Conservation (phyloP, 371 early-diverging fungal species). For the Saksenaea oblongispora region DNA sequence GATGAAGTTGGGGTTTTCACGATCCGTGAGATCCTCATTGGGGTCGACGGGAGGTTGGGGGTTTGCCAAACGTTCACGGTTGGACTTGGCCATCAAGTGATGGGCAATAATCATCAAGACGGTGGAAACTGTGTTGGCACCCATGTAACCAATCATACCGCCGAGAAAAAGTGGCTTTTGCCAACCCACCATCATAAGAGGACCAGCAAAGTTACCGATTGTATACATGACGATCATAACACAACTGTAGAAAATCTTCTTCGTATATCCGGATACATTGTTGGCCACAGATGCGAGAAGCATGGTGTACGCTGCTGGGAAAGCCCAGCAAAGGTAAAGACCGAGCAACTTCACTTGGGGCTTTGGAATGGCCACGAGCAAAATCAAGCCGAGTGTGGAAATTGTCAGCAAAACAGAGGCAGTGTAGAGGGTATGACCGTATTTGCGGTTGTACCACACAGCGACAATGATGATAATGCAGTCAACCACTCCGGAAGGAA, state of each 20-base stretch:
- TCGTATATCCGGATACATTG: slow-evolving; percentile 37
- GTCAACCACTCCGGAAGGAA: slow-evolving; percentile 38
- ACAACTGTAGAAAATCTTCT: slow-evolving; percentile 30
- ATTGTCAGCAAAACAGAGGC: slow-evolving; percentile 22
- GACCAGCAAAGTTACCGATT: slow-evolving; percentile 15
- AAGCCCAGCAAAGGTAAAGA: slow-evolving; percentile 36
- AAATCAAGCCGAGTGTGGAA: slow-evolving; percentile 37
- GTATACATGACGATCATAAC: slow-evolving; percentile 29
- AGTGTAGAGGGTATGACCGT: slow-evolving; percentile 35
- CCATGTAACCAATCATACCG: slow-evolving; percentile 34
- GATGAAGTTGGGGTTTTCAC: slow-evolving; percentile 27
- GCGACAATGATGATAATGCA: slow-evolving; percentile 33
- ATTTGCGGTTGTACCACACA: slow-evolving; percentile 35
- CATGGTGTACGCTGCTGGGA: slow-evolving; percentile 26
- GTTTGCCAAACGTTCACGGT: slow-evolving; percentile 11
- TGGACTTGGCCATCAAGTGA: slow-evolving; percentile 20
- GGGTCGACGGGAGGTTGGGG: neutral
- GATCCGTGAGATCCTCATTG: slow-evolving; percentile 19
- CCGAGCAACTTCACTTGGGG: slow-evolving; percentile 33
- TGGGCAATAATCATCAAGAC: slow-evolving; percentile 22
- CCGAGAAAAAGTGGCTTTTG: slow-evolving; percentile 34
- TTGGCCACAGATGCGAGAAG: slow-evolving; percentile 28
- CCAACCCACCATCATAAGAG: slow-evolving; percentile 27
- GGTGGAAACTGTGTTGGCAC: slow-evolving; percentile 20
- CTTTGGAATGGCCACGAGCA: slow-evolving; percentile 39